Conservation (phyloP, 768 basidiomycete genomes). For the Piloderma croceum region DNA sequence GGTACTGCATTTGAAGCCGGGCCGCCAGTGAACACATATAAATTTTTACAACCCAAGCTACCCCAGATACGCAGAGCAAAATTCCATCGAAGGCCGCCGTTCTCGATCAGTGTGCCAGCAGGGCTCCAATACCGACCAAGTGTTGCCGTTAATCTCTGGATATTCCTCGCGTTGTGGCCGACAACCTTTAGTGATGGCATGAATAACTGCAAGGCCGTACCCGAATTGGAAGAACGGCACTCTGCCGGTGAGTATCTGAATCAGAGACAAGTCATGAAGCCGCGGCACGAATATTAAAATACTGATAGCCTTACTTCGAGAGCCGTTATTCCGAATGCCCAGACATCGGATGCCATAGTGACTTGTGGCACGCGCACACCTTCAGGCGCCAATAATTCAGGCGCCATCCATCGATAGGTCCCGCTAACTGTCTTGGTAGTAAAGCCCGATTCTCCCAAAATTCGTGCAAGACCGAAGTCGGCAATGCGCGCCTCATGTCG, state of each 20-base stretch:
- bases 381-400: conserved; percentile 23
- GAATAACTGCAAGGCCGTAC: not conserved
- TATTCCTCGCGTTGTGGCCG: not conserved
- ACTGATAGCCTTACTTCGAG: conserved; percentile 24
- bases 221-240: conserved; percentile 5
- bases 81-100: not conserved
- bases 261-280: not conserved
- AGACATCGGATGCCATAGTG: conserved; percentile 27
- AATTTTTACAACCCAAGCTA: too few species aligned
- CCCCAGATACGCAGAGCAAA: too few species aligned
- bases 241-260: conserved; percentile 10
- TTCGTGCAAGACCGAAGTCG: conserved; percentile 36
- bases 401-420: conserved; percentile 38
- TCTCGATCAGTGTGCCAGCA: not conserved
- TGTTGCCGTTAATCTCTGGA: conserved; percentile 1
- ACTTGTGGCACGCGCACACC: conserved; percentile 8
- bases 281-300: not conserved
- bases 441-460: conserved; percentile 31
- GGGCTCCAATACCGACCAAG: not conserved
- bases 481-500: conserved; percentile 25
- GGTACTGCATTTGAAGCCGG: too few species aligned
- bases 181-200: not conserved
- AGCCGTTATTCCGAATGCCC: conserved; percentile 33
- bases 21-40: too few species aligned
- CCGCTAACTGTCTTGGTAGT: conserved; percentile 28